Conservation (phyloP, 2,329 filamentous ascomycete species). For the Penicillium brevicompactum region DNA sequence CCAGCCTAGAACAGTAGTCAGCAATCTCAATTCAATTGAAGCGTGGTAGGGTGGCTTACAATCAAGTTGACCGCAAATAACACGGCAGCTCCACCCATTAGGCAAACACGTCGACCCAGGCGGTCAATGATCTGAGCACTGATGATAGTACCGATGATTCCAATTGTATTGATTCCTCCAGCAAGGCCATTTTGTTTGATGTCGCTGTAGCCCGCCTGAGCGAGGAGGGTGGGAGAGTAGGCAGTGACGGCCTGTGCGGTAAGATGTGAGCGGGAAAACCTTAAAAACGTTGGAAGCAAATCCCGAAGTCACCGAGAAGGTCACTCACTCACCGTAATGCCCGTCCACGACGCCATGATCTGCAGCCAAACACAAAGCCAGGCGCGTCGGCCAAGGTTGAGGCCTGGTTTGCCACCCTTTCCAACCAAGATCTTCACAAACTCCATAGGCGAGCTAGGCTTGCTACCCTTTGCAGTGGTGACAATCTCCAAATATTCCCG, state of each 20-base stretch:
- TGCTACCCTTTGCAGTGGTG: slow-evolving; percentile 30
- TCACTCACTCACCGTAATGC: slow-evolving; percentile 44
- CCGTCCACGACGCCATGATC: slow-evolving; percentile 50
- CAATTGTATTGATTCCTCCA: slow-evolving; percentile 55
- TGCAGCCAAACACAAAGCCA: slow-evolving; percentile 50
- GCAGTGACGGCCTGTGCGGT: slow-evolving; percentile 38
- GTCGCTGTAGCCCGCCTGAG: slow-evolving; percentile 40
- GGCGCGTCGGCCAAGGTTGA: slow-evolving; percentile 42
- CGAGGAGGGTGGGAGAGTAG: slow-evolving; percentile 33
- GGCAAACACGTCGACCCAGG: slow-evolving; percentile 47
- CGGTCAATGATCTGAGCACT: slow-evolving; percentile 55
- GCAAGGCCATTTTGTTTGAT: slow-evolving; percentile 49
- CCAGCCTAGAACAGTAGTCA: slow-evolving; percentile 35
- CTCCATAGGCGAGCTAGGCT: slow-evolving; percentile 40
- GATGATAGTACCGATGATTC: slow-evolving; percentile 55
- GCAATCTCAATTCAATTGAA: background rate
- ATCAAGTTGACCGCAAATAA: slow-evolving; percentile 48
- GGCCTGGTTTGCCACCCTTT: slow-evolving; percentile 29
- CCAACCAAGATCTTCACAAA: slow-evolving; percentile 44
- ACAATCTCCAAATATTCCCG: slow-evolving; percentile 41
- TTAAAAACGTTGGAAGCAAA: background rate
- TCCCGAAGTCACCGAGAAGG: too few relatives aligned
- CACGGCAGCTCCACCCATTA: slow-evolving; percentile 43
- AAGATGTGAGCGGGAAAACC: background rate
- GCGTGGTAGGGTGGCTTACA: slow-evolving; percentile 18